A percentile compares a stretch with the other conserved stretches of the same genome.
Conservation (phyloP, 2,329 filamentous ascomycete species). For the Aspergillus viridinutans region DNA sequence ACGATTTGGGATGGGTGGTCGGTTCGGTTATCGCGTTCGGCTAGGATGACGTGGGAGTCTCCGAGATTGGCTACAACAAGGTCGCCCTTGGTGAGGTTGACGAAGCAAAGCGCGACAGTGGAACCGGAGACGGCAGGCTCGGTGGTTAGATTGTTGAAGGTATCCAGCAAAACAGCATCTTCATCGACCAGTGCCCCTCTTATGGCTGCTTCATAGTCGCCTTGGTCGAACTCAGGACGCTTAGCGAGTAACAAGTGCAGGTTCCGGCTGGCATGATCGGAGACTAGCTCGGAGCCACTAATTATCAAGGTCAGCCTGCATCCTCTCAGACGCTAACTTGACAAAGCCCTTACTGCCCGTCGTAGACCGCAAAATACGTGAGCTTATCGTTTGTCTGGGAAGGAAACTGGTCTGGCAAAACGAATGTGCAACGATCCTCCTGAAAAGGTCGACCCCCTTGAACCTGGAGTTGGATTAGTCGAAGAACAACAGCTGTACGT, state of each 20-base stretch:
- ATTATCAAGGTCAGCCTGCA: not conserved
- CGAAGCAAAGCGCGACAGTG: constrained; percentile 30
- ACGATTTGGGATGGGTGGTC: constrained; percentile 25
- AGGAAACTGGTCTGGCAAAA: constrained; percentile 29
- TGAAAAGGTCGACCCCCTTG: constrained; percentile 28
- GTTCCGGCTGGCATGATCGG: constrained; percentile 28
- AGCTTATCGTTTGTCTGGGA: constrained; percentile 23
- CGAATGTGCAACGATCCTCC: constrained; percentile 28
- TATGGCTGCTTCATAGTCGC: constrained; percentile 29
- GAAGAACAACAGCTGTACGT: not conserved
- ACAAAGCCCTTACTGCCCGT: constrained; percentile 30
- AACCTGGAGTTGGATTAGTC: constrained; percentile 13
- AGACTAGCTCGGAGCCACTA: constrained; percentile 30
- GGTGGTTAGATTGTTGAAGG: constrained; percentile 20
- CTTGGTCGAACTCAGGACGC: constrained; percentile 26
- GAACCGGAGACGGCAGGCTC: constrained; percentile 30
- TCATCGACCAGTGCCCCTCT: constrained; percentile 27
- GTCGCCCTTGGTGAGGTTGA: constrained; percentile 30
- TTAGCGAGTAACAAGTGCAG: constrained; percentile 24
- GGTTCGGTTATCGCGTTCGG: constrained; percentile 25
- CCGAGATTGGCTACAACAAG: constrained; percentile 32
- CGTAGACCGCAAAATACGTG: constrained; percentile 32
- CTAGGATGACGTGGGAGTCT: constrained; percentile 33
- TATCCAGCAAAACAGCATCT: constrained; percentile 25
- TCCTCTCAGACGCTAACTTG: not conserved